Percentiles rank a stretch among this genome's conserved stretches.
Evolutionary conservation across 2,329 filamentous ascomycete genomes (phyloP).

Genomic region (Fragosphaeria purpurea): DNA sequence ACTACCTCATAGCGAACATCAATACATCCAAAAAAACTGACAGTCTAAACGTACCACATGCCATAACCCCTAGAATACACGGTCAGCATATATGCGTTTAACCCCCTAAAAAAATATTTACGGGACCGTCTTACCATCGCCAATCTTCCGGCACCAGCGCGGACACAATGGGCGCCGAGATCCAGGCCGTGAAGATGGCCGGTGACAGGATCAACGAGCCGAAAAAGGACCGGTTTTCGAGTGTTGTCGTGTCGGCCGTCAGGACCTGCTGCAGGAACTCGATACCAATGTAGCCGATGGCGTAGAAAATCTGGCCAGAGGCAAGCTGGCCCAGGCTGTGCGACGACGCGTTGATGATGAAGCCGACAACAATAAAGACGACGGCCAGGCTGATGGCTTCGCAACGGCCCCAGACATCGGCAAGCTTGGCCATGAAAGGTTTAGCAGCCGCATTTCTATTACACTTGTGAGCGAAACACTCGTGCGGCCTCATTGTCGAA

Average conservation of each 20-base stretch:
- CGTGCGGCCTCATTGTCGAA: too few species aligned
- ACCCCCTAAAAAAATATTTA: constrained; percentile 31
- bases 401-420: constrained; percentile 35
- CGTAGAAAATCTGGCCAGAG: constrained; percentile 46
- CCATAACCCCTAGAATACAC: too few species aligned
- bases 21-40: too few species aligned
- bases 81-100: constrained; percentile 23
- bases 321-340: constrained; percentile 40
- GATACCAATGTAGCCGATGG: constrained; percentile 33
- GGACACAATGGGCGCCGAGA: constrained; percentile 48
- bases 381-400: constrained; percentile 32
- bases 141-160: constrained; percentile 46
- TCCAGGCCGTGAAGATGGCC: constrained; percentile 49
- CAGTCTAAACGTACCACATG: too few species aligned
- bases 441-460: too few species aligned
- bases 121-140: constrained; percentile 34
- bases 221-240: constrained; percentile 54
- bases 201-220: constrained; percentile 52
- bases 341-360: constrained; percentile 51
- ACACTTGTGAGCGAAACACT: too few species aligned
- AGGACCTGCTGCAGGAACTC: constrained; percentile 46
- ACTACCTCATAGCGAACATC: too few species aligned
- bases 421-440: constrained; percentile 31
- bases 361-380: constrained; percentile 32
- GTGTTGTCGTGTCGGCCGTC: constrained; percentile 51